Evolutionary conservation across 257 asterid species (phyloP), one percentile per base, ranked within the genome.

Genomic region (Cruciata laevipes): DNA sequence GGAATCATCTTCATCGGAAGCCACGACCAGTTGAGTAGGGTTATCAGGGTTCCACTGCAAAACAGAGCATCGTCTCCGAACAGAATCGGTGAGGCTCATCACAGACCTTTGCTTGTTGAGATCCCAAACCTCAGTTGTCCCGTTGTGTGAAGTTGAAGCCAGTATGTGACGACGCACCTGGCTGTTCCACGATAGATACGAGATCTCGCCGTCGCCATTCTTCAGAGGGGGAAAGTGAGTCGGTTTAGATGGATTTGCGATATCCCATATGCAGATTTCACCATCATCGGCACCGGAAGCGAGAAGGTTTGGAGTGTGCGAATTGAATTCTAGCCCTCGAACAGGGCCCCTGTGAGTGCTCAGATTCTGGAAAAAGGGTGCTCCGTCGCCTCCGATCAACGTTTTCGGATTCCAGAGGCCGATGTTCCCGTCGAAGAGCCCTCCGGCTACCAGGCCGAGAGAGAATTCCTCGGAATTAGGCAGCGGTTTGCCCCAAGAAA

Each of bases 281-380:
- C 99, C 99, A 82, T 94, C 99, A 83, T 90, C 97, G 33, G 99
- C 96, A 44, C 99, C 99, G 75, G 99, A 88, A 63, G 99, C 99
- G 74, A 94, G 89, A 78, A 83, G 86, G 71, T 85, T 79, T 51
- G 97, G 90, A 38, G 95, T 17, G 55, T 79, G 75, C 59, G 86
- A 68, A 77, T 84, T 94, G 59, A 94, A 94, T 80, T 88, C 99
- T 82, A 94, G 77, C 40, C 99, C 99, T 17, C 90, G 92, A 61
- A 94, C 99, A 73, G 97, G 96, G 42, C 99, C 99, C 72, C 27
- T 80, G 74, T 90, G 97, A 79, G 83, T 83, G 63, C 92, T 83
- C 74, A 94, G 97, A 77, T 76, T 83, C 25, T 79, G 69, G 42
- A 87, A 72, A 44, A 90, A 78, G 66, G n/a, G n/a, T n/a, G 90